A percentile compares a stretch with the other conserved stretches of the same genome.
These are phyloP conservation scores for Podospora sp. DNA, from an alignment of 495 filamentous ascomycete genomes.

Conservation along the genomic window DNA sequence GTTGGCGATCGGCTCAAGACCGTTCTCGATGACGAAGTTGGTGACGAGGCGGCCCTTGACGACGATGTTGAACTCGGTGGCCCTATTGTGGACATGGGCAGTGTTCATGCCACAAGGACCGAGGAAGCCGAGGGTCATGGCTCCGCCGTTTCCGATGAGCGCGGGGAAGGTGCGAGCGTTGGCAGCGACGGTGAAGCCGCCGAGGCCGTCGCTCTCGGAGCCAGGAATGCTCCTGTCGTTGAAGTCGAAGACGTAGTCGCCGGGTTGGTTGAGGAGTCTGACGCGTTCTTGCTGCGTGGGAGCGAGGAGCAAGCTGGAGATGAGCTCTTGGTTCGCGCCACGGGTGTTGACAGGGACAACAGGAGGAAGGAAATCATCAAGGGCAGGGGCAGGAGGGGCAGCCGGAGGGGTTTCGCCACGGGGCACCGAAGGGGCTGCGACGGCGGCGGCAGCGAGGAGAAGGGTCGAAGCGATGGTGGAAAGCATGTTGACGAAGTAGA, in stretches of 20 bases:
- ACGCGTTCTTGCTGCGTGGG: conserved; percentile 8
- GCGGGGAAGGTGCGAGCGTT: conserved; percentile 17
- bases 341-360: conserved; percentile 15
- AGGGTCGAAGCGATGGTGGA: conserved; percentile 12
- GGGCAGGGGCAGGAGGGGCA: not conserved
- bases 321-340: conserved; percentile 3
- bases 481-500: conserved; percentile 9
- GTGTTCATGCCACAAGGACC: conserved; percentile 48
- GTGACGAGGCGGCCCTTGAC: conserved; percentile 48
- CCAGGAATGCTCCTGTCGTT: conserved; percentile 13
- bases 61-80: conserved; percentile 46
- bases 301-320: conserved; percentile 8
- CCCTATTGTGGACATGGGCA: conserved; percentile 51
- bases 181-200: conserved; percentile 13
- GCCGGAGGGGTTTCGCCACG: not conserved
- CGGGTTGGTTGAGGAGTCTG: conserved; percentile 17
- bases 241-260: conserved; percentile 17
- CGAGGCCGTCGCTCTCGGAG: conserved; percentile 6
- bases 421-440: conserved; percentile 12
- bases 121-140: conserved; percentile 16
- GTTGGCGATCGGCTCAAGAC: conserved; percentile 36
- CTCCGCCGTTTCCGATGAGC: conserved; percentile 14
- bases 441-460: conserved; percentile 14
- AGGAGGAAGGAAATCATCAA: conserved; percentile 11
- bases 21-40: conserved; percentile 55